These are phyloP conservation scores for Picochlorum sp. DNA, from an alignment of 139 green algal species.

Conservation along the genomic window DNA sequence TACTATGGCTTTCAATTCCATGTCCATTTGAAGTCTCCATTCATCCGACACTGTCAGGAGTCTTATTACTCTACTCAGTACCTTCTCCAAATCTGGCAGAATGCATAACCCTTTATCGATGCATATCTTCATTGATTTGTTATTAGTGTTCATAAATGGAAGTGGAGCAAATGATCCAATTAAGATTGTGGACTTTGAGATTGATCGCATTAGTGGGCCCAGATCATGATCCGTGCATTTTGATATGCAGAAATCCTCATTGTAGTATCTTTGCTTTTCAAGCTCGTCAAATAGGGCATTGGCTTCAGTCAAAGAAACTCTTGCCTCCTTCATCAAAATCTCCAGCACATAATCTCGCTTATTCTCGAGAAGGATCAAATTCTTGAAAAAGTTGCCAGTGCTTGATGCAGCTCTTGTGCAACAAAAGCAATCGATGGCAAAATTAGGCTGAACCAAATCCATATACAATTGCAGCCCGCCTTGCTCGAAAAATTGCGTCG, in stretches of 20 bases:
- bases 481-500: neutral
- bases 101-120: neutral
- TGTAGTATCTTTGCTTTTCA: neutral
- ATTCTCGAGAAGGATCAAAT: neutral
- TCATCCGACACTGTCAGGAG: neutral
- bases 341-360: neutral
- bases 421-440: neutral
- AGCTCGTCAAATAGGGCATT: neutral
- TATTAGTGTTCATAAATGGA: too few relatives aligned
- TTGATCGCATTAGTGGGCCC: neutral
- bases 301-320: neutral
- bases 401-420: neutral
- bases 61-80: neutral
- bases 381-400: neutral
- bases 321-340: conserved; percentile 2
- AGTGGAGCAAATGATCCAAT: neutral
- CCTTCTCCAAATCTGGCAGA: neutral
- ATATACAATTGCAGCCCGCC: neutral
- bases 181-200: neutral
- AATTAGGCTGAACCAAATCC: neutral
- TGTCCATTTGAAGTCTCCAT: neutral
- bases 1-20: neutral
- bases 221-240: neutral
- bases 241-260: neutral
- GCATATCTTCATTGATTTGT: too few relatives aligned